Conservation (phyloP, 345 rosid genomes). For the Syzygium aromaticum region DNA sequence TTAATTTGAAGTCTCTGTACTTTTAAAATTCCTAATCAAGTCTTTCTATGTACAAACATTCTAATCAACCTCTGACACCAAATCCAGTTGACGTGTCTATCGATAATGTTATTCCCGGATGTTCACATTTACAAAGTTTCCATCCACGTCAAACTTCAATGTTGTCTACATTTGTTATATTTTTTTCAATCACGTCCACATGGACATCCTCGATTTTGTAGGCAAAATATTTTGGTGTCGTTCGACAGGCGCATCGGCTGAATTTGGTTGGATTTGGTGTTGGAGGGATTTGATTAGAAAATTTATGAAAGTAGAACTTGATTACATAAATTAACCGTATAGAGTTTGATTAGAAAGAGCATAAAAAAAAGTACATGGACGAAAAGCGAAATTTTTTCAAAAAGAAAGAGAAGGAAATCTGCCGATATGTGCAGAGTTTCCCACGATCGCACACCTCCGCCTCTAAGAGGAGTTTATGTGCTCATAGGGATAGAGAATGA, state of each 20-base stretch:
- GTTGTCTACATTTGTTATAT: neutral
- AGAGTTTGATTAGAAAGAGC: accelerated
- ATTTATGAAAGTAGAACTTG: neutral
- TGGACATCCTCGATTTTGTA: neutral
- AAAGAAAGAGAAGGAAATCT: neutral
- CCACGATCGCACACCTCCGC: neutral
- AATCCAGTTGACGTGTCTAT: neutral
- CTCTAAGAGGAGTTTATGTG: neutral
- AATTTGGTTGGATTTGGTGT: neutral
- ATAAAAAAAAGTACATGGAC: accelerated
- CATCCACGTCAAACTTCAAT: neutral
- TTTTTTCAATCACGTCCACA: neutral
- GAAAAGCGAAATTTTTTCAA: neutral
- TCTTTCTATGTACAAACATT: accelerated
- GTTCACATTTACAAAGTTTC: neutral
- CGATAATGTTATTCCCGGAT: neutral
- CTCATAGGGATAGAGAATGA: neutral
- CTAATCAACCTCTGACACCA: accelerated
- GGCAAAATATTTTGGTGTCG: accelerated
- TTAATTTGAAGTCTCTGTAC: neutral
- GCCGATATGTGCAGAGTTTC: neutral
- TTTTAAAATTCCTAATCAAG: neutral
- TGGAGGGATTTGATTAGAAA: neutral
- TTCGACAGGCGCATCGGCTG: accelerated
- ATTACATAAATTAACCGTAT: accelerated